Conservation (phyloP, 2,329 filamentous ascomycete genomes). For the Dactylellina cionopaga region DNA sequence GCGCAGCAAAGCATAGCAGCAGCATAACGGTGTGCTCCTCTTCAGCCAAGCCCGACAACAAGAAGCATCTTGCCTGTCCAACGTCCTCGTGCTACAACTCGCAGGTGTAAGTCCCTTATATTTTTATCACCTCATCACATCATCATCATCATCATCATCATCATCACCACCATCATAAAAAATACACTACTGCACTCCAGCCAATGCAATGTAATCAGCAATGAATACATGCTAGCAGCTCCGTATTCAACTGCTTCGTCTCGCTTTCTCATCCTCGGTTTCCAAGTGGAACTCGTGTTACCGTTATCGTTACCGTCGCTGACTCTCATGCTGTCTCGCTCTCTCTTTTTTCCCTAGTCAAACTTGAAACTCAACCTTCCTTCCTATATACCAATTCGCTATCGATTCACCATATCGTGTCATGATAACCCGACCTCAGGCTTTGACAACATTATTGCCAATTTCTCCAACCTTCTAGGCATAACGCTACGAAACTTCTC, state of each 20-base stretch:
- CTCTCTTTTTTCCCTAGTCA: slow-evolving; percentile 23
- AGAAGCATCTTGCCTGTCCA: slow-evolving; percentile 7
- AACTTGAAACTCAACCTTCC: slow-evolving; percentile 21
- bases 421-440: slow-evolving; percentile 28
- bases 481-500: too few relatives aligned
- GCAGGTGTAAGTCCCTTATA: neutral
- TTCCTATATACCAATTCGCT: neutral
- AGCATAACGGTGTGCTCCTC: too few relatives aligned
- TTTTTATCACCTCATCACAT: slow-evolving; percentile 12
- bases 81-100: neutral
- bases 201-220: slow-evolving; percentile 1
- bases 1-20: too few relatives aligned
- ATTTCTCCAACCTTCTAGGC: slow-evolving; percentile 19
- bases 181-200: neutral
- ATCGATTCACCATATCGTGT: slow-evolving; percentile 26
- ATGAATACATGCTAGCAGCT: neutral
- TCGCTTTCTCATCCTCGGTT: too few relatives aligned
- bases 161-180: neutral
- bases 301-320: slow-evolving; percentile 26
- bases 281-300: slow-evolving; percentile 29
- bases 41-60: neutral
- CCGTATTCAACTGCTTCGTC: neutral
- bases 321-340: too few relatives aligned
- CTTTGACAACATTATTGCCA: slow-evolving; percentile 38
- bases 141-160: neutral